Base-by-base conservation (phyloP, 148 eudicot genomes). In the Rhododendron ferrugineum region DNA sequence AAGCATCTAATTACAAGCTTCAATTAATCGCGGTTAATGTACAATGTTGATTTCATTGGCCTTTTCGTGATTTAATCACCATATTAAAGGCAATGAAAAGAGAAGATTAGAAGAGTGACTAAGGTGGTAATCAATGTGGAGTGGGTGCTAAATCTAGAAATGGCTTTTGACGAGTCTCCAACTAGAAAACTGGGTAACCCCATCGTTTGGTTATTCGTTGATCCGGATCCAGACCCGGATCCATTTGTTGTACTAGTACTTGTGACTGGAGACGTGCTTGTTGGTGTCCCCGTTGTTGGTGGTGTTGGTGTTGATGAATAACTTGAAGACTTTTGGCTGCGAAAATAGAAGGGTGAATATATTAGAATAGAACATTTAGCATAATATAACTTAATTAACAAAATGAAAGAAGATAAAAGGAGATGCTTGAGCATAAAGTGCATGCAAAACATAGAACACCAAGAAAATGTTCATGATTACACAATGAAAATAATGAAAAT, bases 301-400 rank as follows among this genome's bases (percentile, higher is more conserved):
- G 88, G 28, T 23, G 86, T 30, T 81, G 87, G 32, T 30, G 89
- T 20, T 14, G 94, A 66, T 36, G 91, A 76, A 79, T 87, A 89
- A 47, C 78, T 90, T 11, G 92, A 89, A n/a, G 94, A 91, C 82
- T 92, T 93, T 79, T 89, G 91, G 84, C 95, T 93, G 88, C 70
- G 3, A 86, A 30, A 78, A 26, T 49, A 13, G 18, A 49, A 2
- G 18, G 18, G 20, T 20, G 52, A 15, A 46, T 3, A 44, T 10
- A 2, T 46, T 64, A 30, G 28, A 75, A 22, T 60, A 23, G 28
- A n/a, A 66, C 32, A 66, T 26, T 10, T 10, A 22, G 30, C 50
- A 22, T 42, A 50, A 20, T 0, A 52, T 52, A 54, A 54, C 22
- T 54, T 54, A 66, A n/a, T 23, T 62, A 62, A 34, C 36, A 36